Base-by-base conservation (phyloP, 148 eudicot genomes). In the Rhododendron ovatum region DNA sequence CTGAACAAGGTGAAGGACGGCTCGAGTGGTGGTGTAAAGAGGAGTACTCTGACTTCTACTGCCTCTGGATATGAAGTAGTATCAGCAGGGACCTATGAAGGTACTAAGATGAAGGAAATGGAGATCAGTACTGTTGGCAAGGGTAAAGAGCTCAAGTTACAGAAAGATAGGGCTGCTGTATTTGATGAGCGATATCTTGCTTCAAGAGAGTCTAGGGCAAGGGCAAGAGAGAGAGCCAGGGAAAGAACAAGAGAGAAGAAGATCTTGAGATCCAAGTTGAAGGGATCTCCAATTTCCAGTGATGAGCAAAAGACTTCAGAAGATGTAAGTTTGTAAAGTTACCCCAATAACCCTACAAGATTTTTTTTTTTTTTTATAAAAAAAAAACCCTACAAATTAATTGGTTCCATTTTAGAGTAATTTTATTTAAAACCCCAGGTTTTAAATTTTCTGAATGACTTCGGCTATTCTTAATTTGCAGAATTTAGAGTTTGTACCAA, bases 221-320 rank as follows among this genome's bases (percentile, higher is more conserved):
- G 75, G 86, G 96, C 96, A 37, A 91, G 96, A 57, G 96, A 89
- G 28, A 90, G 96, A 83, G 93, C 96, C 50, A 91, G 91, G 41
- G 90, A 89, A 81, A 92, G 95, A 74, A 93, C 95, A 45, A 87
- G 85, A 51, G 94, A 41, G 45, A 41, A 89, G 86, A 92, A 69
- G 39, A 26, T 69, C 15, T 3, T 69, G 39, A 69, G 75, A 69
- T 69, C 75, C 8, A 33, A 75, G 33, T 2, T 55, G 69, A 55
- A 73, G 57, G 43, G 47, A 71, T 51, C 73, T 81, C 57, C 35
- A 51, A 24, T 86, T 35, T 41, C 41, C 61, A 53, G 59, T 85
- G 81, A 61, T 61, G 26, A 47, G 4, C 61, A 83, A 30, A 28
- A 61, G 7, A 67, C 61, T 82, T 37, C 84, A 57, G 14, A 65